Evolutionary conservation across 2,329 filamentous ascomycete genomes (phyloP).

Genomic region (Aspergillus fructus): DNA sequence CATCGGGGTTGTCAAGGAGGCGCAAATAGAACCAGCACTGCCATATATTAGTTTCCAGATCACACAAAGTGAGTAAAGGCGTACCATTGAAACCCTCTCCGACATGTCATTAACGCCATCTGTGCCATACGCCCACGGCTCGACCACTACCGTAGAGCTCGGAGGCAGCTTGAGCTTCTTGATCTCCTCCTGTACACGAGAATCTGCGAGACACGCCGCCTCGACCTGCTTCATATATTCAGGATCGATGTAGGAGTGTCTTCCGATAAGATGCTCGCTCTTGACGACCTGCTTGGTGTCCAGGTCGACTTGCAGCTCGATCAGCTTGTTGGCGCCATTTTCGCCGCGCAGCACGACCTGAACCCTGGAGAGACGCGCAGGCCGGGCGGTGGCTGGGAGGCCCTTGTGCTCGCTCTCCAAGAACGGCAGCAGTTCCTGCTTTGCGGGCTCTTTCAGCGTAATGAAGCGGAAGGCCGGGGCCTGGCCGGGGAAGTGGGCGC

Average conservation of each 20-base stretch:
- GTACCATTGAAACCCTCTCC: background rate
- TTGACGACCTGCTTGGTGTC: conserved; percentile 11
- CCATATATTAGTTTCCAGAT: background rate
- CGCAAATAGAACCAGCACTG: conserved; percentile 7
- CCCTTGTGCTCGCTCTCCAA: conserved; percentile 46
- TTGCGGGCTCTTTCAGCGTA: conserved; percentile 52
- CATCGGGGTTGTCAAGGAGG: conserved; percentile 32
- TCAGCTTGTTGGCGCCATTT: conserved; percentile 16
- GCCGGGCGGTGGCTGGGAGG: conserved; percentile 15
- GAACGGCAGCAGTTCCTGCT: conserved; percentile 48
- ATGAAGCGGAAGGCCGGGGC: conserved; percentile 50
- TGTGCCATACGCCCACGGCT: conserved; percentile 6
- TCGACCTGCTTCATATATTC: conserved; percentile 52
- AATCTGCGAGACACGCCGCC: conserved; percentile 47
- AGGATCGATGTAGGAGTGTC: conserved; percentile 32
- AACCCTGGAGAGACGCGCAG: conserved; percentile 42
- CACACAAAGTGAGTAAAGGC: background rate
- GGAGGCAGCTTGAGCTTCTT: conserved; percentile 43
- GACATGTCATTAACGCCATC: background rate
- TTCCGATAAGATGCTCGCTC: conserved; percentile 22
- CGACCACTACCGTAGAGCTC: background rate
- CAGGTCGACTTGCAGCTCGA: conserved; percentile 27
- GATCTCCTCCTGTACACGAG: conserved; percentile 42
- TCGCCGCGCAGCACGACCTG: conserved; percentile 26
- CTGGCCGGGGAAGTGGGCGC: conserved; percentile 33